Base-by-base conservation (phyloP, 1,139 yeast species). In the Geotrichum histeridarum region DNA sequence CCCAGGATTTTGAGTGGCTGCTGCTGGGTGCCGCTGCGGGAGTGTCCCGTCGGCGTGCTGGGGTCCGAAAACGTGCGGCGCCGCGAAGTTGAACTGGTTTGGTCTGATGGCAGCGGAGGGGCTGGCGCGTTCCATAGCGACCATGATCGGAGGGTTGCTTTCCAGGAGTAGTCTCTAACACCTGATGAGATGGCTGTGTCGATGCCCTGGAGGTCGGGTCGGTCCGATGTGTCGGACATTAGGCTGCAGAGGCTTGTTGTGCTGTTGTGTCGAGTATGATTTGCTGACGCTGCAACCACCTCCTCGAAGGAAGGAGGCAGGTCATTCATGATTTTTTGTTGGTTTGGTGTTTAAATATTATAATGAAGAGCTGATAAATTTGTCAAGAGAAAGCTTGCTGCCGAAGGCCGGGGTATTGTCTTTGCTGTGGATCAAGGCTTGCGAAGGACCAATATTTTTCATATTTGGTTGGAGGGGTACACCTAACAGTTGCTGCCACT, bases 1-100 rank as follows among this genome's bases (percentile, higher is more conserved):
- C 91, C 91, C 43, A 84, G 69, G 43, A 74, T 73, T 64, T 84
- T 84, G 49, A 84, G 69, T 35, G 69, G 65, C 37, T 61, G 61
- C 32, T 58, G 57, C 43, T 54, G 45, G 12, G 39, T 14, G 6
- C 35, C 43, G 9, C 56, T 58, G 6, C 53, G 54, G 30, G n/a
- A n/a, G n/a, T 51, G 51, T 30, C 56, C 51, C 51, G 32, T 35
- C 52, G 55, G 41, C 47, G 61, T 50, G 11, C 56, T 45, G 12
- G 59, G 53, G 43, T 54, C 57, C 33, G 62, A 49, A 42, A 51
- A 35, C 9, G 51, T 42, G n/a, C 22, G 45, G 12, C 47, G 54
- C 18, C 48, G 41, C 48, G 50, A 42, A 36, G 31, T 12, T 36
- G 42, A 7, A 14, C 4, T 12, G 39, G 36, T 32, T 11, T 35